Evolutionary conservation across 305 asterid genomes (phyloP).

Genomic region (Caryopteris hybrid): DNA sequence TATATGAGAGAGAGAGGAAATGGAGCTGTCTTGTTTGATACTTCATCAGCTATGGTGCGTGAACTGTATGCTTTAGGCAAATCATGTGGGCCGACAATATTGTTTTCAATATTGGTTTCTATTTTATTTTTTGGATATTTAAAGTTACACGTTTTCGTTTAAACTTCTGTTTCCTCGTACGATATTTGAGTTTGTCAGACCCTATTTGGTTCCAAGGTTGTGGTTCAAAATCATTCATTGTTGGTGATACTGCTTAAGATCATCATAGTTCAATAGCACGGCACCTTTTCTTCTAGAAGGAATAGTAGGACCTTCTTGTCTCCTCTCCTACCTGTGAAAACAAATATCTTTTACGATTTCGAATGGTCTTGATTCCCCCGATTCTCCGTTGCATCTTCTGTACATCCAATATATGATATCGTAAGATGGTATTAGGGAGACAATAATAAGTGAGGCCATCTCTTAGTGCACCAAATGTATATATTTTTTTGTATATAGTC

Average conservation of each 20-base stretch:
- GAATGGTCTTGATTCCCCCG: too few species aligned
- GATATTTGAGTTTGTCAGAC: background rate
- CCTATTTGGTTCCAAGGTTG: background rate
- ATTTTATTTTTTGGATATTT: background rate
- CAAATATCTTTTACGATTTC: too few species aligned
- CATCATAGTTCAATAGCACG: background rate
- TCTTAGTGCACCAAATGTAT: too few species aligned
- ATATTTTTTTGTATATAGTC: too few species aligned
- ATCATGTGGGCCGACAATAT: conserved; percentile 17
- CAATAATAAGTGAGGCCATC: too few species aligned
- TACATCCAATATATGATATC: too few species aligned
- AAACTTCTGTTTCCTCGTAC: conserved; percentile 6
- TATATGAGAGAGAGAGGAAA: background rate
- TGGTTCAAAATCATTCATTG: background rate
- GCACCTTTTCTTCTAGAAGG: conserved; percentile 15
- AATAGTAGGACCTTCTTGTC: conserved; percentile 1
- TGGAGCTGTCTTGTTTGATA: conserved; percentile 15
- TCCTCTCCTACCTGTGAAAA: too few species aligned
- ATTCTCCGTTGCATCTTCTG: too few species aligned
- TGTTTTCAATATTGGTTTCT: too few species aligned
- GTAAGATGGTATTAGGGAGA: too few species aligned
- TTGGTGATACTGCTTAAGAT: background rate
- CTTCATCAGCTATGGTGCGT: conserved; percentile 2
- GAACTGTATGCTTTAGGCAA: background rate
- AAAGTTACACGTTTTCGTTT: background rate